Percentiles rank a stretch among this genome's conserved stretches.
Evolutionary conservation across 257 asterid genomes (phyloP).

Genomic region (Solanum dulcamara): DNA sequence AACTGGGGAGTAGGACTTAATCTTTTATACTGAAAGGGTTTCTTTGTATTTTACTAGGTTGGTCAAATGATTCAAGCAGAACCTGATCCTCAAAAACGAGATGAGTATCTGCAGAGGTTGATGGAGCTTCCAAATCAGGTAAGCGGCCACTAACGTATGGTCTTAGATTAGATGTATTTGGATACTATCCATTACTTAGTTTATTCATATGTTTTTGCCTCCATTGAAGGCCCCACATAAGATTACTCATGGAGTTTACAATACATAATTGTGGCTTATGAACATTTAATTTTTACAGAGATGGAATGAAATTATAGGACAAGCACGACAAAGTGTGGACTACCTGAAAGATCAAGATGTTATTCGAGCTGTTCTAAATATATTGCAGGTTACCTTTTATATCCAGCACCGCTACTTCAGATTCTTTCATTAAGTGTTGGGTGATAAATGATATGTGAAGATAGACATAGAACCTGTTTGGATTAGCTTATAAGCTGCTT

Average conservation of each 20-base stretch:
- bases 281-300: conserved; percentile 38
- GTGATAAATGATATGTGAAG: neutral
- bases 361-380: conserved; percentile 85
- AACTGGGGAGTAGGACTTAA: neutral
- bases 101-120: conserved; percentile 79
- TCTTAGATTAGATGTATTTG: neutral
- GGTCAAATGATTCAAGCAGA: conserved; percentile 95
- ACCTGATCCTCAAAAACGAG: conserved; percentile 83
- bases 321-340: conserved; percentile 86
- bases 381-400: conserved; percentile 60
- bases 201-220: neutral
- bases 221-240: neutral
- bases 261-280: conserved; percentile 12
- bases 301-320: conserved; percentile 94
- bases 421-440: neutral
- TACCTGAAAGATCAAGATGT: conserved; percentile 84
- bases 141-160: neutral
- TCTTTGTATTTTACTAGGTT: conserved; percentile 35
- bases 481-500: too few relatives aligned
- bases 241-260: neutral
- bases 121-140: conserved; percentile 96
- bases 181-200: neutral
- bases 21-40: neutral
- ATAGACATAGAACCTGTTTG: too few relatives aligned
- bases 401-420: neutral